phyloP scores from a whole-genome alignment of 352 stramenopile species.

The Globisporangium echinulatum region DNA sequence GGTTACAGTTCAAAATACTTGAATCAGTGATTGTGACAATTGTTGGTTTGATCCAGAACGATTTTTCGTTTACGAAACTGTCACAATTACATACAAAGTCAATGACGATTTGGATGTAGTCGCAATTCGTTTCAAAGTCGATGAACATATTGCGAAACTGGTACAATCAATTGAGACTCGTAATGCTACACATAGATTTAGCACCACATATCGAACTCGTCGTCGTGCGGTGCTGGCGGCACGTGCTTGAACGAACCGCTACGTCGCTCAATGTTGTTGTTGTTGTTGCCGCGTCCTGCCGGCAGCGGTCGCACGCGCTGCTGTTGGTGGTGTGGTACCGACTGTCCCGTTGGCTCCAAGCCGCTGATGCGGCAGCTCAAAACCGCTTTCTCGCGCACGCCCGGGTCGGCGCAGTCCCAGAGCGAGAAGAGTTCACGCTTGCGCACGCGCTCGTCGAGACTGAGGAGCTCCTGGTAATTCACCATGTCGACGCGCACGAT shows the following conservation, averaged over 20 bases:
- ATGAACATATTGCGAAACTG: no score
- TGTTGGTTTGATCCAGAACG: no score
- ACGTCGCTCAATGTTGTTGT: no score
- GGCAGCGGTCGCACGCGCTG: neutral
- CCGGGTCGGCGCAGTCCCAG: conserved; percentile 31
- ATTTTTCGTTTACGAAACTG: no score
- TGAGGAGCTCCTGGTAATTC: conserved; percentile 32
- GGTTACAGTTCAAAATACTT: no score
- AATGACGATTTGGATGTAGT: no score
- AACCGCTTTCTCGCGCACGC: conserved; percentile 26
- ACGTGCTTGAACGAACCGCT: neutral
- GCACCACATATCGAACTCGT: conserved; percentile 11
- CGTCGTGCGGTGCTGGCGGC: neutral
- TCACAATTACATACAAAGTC: no score
- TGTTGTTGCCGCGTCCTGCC: no score
- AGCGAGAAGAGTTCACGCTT: conserved; percentile 29
- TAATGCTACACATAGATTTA: neutral
- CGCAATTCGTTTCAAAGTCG: no score
- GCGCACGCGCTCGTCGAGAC: conserved; percentile 28
- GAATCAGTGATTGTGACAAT: no score
- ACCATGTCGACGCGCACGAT: conserved; percentile 38
- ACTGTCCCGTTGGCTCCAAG: conserved; percentile 1
- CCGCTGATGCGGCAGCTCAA: conserved; percentile 25
- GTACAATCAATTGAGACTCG: no score
- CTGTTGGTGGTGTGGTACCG: neutral